These are phyloP conservation scores for Alternaria brassicae DNA, from an alignment of 2,329 filamentous ascomycete species.

Conservation along the genomic window DNA sequence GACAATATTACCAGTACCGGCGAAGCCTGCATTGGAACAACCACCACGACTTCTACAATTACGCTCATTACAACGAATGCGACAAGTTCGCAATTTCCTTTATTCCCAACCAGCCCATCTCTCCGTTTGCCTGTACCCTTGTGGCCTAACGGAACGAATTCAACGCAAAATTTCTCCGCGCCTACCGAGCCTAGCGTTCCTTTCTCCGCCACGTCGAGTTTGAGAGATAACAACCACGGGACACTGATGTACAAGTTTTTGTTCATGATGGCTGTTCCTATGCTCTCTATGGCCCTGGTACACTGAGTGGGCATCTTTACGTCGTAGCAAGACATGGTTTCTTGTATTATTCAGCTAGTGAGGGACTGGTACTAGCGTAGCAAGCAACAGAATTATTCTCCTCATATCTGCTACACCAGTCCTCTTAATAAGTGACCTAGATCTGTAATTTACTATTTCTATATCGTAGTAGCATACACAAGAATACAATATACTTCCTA, in stretches of 20 bases:
- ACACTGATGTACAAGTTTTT: constrained; percentile 6
- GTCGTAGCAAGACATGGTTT: constrained; percentile 4
- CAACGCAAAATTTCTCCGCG: constrained; percentile 9
- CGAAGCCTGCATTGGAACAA: constrained; percentile 1
- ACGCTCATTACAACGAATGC: not conserved
- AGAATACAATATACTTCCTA: not conserved
- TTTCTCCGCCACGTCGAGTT: constrained; percentile 10
- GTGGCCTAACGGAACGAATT: constrained; percentile 17
- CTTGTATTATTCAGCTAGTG: constrained; percentile 7
- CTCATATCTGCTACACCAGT: not conserved
- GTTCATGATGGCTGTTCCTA: constrained; percentile 4
- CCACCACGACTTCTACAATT: constrained; percentile 5
- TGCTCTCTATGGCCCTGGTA: constrained; percentile 8
- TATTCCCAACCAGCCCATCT: constrained; percentile 15
- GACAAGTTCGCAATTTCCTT: constrained; percentile 6
- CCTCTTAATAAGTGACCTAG: not conserved
- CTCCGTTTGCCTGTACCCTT: constrained; percentile 10
- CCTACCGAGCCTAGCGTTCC: constrained; percentile 8
- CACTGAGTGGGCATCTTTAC: constrained; percentile 8
- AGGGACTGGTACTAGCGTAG: not conserved
- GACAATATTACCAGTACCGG: constrained; percentile 1
- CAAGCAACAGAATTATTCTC: not conserved
- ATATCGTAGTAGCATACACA: not conserved
- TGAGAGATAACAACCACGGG: constrained; percentile 1
- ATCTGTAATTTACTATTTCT: not conserved